Evolutionary conservation across 305 asterid genomes (phyloP), one percentile per base, ranked within the genome.

Genomic region (Fraxinus xanthoxyloides): DNA sequence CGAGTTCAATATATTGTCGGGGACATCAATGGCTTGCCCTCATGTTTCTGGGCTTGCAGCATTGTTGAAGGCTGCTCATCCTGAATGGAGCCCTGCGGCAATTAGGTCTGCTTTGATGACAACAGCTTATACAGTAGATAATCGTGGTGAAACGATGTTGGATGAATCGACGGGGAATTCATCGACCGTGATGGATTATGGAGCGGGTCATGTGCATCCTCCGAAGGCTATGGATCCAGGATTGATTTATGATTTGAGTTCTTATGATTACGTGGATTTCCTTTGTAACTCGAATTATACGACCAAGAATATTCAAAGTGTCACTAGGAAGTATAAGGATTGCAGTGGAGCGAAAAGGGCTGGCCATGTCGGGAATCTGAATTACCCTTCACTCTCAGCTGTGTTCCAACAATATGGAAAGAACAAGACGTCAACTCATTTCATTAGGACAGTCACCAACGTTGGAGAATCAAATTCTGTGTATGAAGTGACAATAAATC

Each of bases 1-100:
- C 0, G 97, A 92, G 84, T 93, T 95, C 85, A 95, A 95, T 56
- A 95, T 95, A 19, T 43, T 95, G 77, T 92, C 97, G 0, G 98
- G 98, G 0, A 95, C 98, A 1, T 95, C 98, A 3, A 95, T 95
- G 98, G 98, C 98, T 0, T 95, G 98, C 86, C 98, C 98, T 1
- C 98, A 95, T 63, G 93, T 95, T 2, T 92, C 97, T 1, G 98
- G 98, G 1, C 86, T 93, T 1, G 98, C 91, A 0, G 98, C 98
- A 4, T 77, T 95, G 82, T 23, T 95, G 70, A 95, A 95, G 85
- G 98, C 98, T 0, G 98, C 98, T 9, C 98, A 93, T 74, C 98
- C 98, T 0, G 92, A 87, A 4, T 95, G 98, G 98, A 90, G 98
- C 82, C 98, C 98, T 0, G 98, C 98, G 1, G 98, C 98, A 17